These are phyloP conservation scores for Periconia digitata DNA, from an alignment of 2,329 filamentous ascomycete genomes.

Conservation along the genomic window DNA sequence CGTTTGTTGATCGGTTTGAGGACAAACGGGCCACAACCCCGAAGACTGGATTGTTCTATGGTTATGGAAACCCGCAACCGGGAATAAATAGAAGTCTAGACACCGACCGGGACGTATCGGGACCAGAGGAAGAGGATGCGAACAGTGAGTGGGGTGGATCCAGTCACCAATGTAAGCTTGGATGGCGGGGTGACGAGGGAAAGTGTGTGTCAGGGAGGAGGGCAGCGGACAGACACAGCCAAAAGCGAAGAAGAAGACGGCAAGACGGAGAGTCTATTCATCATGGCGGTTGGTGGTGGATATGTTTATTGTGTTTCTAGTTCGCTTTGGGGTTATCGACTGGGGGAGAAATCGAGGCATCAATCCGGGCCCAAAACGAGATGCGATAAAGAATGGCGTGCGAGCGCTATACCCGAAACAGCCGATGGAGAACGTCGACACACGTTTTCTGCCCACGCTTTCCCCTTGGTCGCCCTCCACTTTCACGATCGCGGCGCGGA, in stretches of 20 bases:
- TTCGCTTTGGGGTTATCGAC: neutral
- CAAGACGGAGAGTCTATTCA: too few species aligned
- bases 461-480: slow-evolving; percentile 2
- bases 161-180: too few species aligned
- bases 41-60: too few species aligned
- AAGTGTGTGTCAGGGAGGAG: too few species aligned
- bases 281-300: slow-evolving; percentile 13
- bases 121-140: slow-evolving; percentile 5
- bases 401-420: slow-evolving; percentile 19
- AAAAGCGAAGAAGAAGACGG: too few species aligned
- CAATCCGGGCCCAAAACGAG: too few species aligned
- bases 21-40: too few species aligned
- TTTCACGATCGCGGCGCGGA: neutral
- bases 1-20: neutral
- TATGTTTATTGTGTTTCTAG: slow-evolving; percentile 12
- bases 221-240: too few species aligned
- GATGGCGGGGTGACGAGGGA: too few species aligned
- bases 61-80: neutral
- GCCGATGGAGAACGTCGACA: slow-evolving; percentile 17
- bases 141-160: too few species aligned
- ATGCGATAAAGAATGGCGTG: slow-evolving; percentile 19
- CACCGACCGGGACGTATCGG: neutral
- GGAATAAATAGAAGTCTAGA: neutral
- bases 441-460: slow-evolving; percentile 20
- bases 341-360: too few species aligned